Base-by-base conservation (phyloP, 2,329 filamentous ascomycete genomes). In the Monascus ruber region DNA sequence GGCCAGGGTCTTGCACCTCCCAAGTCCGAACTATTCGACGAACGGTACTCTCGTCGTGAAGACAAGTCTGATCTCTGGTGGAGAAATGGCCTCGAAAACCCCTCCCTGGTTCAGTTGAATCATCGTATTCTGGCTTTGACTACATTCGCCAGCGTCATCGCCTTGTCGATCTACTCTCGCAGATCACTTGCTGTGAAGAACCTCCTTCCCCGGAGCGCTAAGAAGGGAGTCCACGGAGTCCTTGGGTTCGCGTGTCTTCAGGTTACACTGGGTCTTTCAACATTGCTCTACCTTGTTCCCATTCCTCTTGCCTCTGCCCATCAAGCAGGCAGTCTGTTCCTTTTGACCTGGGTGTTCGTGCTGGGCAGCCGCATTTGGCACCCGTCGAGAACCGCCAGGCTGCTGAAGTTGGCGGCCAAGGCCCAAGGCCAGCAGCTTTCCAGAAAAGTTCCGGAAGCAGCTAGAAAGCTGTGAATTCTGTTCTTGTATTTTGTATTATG, bases 61-160 rank as follows among this genome's bases (percentile, higher is more conserved):
- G 86, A 94, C 58, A 70, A 75, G 33, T 81, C 79, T 8, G 93
- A 98, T 55, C 70, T 96, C 11, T 87, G 83, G 79, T 98, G 91
- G 91, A 81, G 91, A 55, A 98, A 98, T 66, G 83, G 93, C 73
- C 80, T 96, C 28, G 91, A 96, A 70, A 98, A 98, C 67, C 93
- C 91, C 3, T 88, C 84, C 10, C 77, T 93, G 25, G 93, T 96
- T 2, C 93, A 98, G 67, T 77, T 98, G 34, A 85, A 98, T 65
- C 91, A 98, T 69, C 82, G 93, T 34, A 85, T 94, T 51, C 73
- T 96, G 29, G 93, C 91, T 42, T 85, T 81, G 35, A 87, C 85
- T 10, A 94, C 89, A 1, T 94, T 94, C 62, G 82, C 77, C 38
- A 75, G 83, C 45, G 77, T 96, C 44, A 68, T 94, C 47, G 73